Base-by-base conservation (phyloP, 805 yeast genomes). In the Metschnikowia santaceciliae region DNA sequence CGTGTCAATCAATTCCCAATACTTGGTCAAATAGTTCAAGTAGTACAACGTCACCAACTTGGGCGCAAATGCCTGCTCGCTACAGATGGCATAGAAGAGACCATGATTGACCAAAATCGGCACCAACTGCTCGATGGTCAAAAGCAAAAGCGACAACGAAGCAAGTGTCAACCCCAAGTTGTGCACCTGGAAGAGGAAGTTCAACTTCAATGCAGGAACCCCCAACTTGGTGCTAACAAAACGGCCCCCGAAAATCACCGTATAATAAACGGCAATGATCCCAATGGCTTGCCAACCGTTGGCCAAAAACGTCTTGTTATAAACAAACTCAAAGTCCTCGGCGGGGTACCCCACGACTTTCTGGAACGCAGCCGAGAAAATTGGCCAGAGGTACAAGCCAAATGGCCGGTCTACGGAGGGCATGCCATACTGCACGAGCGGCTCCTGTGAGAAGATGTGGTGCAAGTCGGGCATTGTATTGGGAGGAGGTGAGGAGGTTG, bases 21-120 rank as follows among this genome's bases (percentile, higher is more conserved):
- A 92, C 72, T 92, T 92, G 67, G 94, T 86, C 70, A 92, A 76
- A 73, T 91, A 92, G 76, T 91, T 92, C 72, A 92, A 75, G 75
- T 91, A 92, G 74, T 94, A 92, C 57, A 92, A 71, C 30, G 88
- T 78, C 55, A 89, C 92, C 68, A 92, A 78, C 62, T 83, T 83
- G 57, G 86, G 88, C 40, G 96, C 85, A 86, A 91, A 92, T 10
- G 96, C 85, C 45, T 79, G 78, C 55, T 74, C 68, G 70, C 82
- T 71, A 72, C 98, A 94, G 64, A 92, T 84, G 46, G 96, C 88
- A 65, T 81, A 90, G 69, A 86, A 85, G 15, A 92, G 48, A 13
- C 98, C 98, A 64, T 91, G 81, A 54, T 77, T 66, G 60, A 72
- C 75, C 55, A 90, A 69, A 62, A 88, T 83, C 38, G 98, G 97